Evolutionary conservation across 441 rosid species (phyloP).

Genomic region (Erodium chrysanthum): DNA sequence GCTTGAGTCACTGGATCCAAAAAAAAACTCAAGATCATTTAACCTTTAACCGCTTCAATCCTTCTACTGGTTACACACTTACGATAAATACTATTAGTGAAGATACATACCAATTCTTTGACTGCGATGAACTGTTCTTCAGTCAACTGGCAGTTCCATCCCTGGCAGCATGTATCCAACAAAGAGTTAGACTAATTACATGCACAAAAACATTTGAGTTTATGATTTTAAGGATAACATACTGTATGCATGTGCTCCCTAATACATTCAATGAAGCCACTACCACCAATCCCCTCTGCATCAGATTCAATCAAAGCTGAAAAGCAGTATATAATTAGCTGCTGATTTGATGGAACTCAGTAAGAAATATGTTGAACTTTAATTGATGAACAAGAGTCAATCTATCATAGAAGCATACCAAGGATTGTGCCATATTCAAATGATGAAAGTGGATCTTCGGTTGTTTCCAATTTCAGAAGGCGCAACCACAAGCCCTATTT

Average conservation of each 20-base stretch:
- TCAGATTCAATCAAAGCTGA: slow-evolving; percentile 97
- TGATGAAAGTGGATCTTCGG: slow-evolving; percentile 98
- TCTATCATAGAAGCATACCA: slow-evolving; percentile 42
- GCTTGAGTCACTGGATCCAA: background rate
- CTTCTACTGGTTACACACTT: slow-evolving; percentile 5
- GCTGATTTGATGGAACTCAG: slow-evolving; percentile 20
- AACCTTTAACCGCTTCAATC: background rate
- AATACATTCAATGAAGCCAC: slow-evolving; percentile 96
- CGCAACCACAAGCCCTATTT: slow-evolving; percentile 92
- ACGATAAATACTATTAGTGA: background rate
- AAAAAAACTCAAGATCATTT: background rate
- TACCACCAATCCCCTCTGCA: slow-evolving; percentile 99
- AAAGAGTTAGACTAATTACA: slow-evolving; percentile 25
- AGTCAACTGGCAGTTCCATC: slow-evolving; percentile 77
- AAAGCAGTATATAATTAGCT: slow-evolving; percentile 22
- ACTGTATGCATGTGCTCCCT: slow-evolving; percentile 92
- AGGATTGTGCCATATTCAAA: slow-evolving; percentile 93
- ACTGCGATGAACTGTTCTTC: slow-evolving; percentile 98
- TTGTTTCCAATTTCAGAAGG: slow-evolving; percentile 75
- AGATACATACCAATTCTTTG: slow-evolving; percentile 75
- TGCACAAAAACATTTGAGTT: slow-evolving; percentile 16
- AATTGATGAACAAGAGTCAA: slow-evolving; percentile 7
- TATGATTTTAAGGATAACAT: slow-evolving; percentile 24
- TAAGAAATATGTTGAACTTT: slow-evolving; percentile 14
- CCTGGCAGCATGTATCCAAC: slow-evolving; percentile 43